Percentiles rank a stretch among this genome's conserved stretches.
Conservation (phyloP, 805 yeast genomes). For the Candida sakaeoensis region DNA sequence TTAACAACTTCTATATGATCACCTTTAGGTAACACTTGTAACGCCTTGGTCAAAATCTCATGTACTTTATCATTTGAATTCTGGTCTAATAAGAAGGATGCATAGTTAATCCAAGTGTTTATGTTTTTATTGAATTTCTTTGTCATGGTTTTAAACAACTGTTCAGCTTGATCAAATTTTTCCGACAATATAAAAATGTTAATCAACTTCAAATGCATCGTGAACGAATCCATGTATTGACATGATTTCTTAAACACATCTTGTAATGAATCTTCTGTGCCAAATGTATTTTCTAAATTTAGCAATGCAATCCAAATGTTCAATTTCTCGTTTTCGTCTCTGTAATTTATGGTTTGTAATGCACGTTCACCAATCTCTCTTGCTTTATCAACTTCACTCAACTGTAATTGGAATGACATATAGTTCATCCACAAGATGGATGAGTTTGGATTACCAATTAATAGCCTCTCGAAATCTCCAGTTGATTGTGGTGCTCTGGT, state of each 20-base stretch:
- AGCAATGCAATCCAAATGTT: conserved; percentile 95
- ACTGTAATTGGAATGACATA: conserved; percentile 95
- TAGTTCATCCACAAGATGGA: conserved; percentile 96
- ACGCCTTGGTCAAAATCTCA: conserved; percentile 67
- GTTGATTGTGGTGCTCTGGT: conserved; percentile 89
- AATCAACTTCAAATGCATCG: conserved; percentile 76
- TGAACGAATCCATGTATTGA: conserved; percentile 86
- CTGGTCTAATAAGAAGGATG: conserved; percentile 66
- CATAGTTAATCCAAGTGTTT: conserved; percentile 79
- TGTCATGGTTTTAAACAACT: conserved; percentile 59
- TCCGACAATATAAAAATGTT: conserved; percentile 73
- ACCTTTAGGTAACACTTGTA: conserved; percentile 66
- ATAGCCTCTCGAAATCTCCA: conserved; percentile 85
- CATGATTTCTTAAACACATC: conserved; percentile 79
- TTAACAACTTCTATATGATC: conserved; percentile 76
- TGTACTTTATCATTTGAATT: conserved; percentile 59
- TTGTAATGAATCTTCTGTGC: conserved; percentile 76
- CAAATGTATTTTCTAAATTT: conserved; percentile 92
- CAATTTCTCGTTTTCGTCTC: conserved; percentile 90
- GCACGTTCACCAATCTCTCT: conserved; percentile 93
- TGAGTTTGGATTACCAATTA: conserved; percentile 89
- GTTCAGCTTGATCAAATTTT: conserved; percentile 66
- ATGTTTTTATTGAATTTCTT: conserved; percentile 75
- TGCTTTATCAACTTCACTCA: conserved; percentile 92
- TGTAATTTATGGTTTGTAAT: conserved; percentile 78